Base-by-base conservation (phyloP, 495 filamentous ascomycete species). In the Poronia punctata region DNA sequence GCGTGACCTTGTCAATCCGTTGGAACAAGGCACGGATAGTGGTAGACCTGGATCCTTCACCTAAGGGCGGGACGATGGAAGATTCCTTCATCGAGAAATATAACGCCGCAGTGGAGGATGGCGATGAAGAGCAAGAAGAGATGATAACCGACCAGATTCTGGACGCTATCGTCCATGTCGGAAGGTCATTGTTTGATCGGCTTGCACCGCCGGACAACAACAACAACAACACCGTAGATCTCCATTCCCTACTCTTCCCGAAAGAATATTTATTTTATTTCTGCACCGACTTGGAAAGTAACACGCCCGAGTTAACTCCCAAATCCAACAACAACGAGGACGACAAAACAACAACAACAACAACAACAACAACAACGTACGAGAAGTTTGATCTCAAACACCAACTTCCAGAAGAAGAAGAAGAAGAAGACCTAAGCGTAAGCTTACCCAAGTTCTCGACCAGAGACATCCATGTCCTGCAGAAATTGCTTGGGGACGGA, bases 231-330 rank as follows among this genome's bases (percentile, higher is more conserved):
- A 15, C 17, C 15, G 15, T 1, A 11, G 34, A 45, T 32, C 32
- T 45, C 25, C 41, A 45, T 45, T 45, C 41, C 24, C 32, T 45
- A 15, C 32, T 45, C 33, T 38, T 38, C 34, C 41, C 41, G 34
- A 20, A 21, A 22, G 33, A 45, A 31, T 30, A 45, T 45, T 7
- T 17, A 14, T 45, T 45, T 15, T 22, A 10, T 29, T 31, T 45
- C 19, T 17, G 33, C 17, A 31, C 41, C 14, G n/a, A 27, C 24
- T 32, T 45, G 24, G 34, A 38, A 11, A 25, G 10, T 22, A 32
- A 30, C n/a, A 20, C 15, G 26, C 7, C 33, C 19, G 18, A 35
- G 11, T 35, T 43, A n/a, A 35, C 35, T 20, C 31, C 31, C 12
- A 35, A 35, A 8, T 24, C 31, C 12, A 35, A 35, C 6, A n/a